These are phyloP conservation scores for Sporothrix mexicana DNA, from an alignment of 2,329 filamentous ascomycete genomes.

Conservation along the genomic window DNA sequence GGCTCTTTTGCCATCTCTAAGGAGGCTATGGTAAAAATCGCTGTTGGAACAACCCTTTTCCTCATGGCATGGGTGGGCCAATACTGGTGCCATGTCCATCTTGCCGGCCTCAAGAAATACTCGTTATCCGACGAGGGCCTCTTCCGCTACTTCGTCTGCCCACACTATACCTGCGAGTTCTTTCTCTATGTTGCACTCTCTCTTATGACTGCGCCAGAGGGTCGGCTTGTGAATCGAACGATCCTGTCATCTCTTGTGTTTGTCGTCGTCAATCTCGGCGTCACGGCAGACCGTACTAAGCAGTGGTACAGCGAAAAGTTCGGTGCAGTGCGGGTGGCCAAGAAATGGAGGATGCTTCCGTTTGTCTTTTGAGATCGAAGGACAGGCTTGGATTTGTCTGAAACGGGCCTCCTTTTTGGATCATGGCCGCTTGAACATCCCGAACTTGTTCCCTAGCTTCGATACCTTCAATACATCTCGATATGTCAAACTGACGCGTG, in stretches of 20 bases:
- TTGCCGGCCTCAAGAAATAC: slow-evolving; percentile 78
- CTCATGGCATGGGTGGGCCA: slow-evolving; percentile 74
- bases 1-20: background rate
- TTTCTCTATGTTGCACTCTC: slow-evolving; percentile 81
- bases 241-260: slow-evolving; percentile 73
- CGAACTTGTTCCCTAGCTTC: slow-evolving; percentile 72
- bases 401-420: background rate
- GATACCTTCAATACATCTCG: slow-evolving; percentile 86
- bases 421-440: slow-evolving; percentile 46
- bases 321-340: slow-evolving; percentile 65
- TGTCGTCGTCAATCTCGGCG: slow-evolving; percentile 77
- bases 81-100: slow-evolving; percentile 72
- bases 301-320: slow-evolving; percentile 81
- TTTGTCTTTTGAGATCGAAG: slow-evolving; percentile 58
- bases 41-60: slow-evolving; percentile 67
- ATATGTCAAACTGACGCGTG: slow-evolving; percentile 76
- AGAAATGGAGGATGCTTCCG: slow-evolving; percentile 79
- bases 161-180: slow-evolving; percentile 92
- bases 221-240: slow-evolving; percentile 71
- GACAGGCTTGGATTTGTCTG: background rate
- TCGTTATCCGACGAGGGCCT: slow-evolving; percentile 75
- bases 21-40: slow-evolving; percentile 52
- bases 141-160: slow-evolving; percentile 77
- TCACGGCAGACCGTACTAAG: slow-evolving; percentile 79
- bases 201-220: slow-evolving; percentile 72